These are phyloP conservation scores for Postia placenta DNA, from an alignment of 768 basidiomycete species.

Conservation along the genomic window DNA sequence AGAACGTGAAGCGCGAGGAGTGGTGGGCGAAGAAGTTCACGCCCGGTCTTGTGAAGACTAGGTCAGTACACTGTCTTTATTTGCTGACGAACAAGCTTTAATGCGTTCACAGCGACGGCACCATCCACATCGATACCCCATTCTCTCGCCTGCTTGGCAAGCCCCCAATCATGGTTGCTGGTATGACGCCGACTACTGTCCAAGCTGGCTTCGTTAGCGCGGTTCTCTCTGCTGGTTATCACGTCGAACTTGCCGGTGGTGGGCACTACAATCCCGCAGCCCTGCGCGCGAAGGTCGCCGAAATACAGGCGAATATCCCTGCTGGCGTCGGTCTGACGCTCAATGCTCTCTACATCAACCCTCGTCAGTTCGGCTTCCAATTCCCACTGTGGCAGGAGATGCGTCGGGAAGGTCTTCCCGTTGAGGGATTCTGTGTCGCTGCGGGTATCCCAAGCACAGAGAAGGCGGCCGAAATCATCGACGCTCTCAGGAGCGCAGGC, in stretches of 20 bases:
- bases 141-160: constrained; percentile 96
- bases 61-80: constrained; percentile 50
- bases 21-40: constrained; percentile 91
- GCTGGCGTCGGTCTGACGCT: constrained; percentile 89
- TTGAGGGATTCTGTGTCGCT: constrained; percentile 99
- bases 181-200: constrained; percentile 98
- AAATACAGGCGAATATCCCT: constrained; percentile 82
- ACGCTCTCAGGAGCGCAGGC: constrained; percentile 70
- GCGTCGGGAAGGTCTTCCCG: constrained; percentile 88
- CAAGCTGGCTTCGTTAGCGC: constrained; percentile 93
- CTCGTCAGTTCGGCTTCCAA: constrained; percentile 95
- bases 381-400: constrained; percentile 97
- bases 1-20: constrained; percentile 65
- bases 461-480: constrained; percentile 96
- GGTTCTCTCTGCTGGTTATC: constrained; percentile 88
- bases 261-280: constrained; percentile 93
- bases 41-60: constrained; percentile 83
- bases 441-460: constrained; percentile 96
- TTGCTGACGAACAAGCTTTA: background rate
- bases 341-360: constrained; percentile 97
- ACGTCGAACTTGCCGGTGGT: constrained; percentile 95
- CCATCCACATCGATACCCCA: constrained; percentile 88
- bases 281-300: constrained; percentile 85
- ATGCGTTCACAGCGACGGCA: constrained; percentile 66
- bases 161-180: constrained; percentile 98